phyloP scores from a whole-genome alignment of 1,139 yeast genomes.

The Debaryomycetaceae sp. region DNA sequence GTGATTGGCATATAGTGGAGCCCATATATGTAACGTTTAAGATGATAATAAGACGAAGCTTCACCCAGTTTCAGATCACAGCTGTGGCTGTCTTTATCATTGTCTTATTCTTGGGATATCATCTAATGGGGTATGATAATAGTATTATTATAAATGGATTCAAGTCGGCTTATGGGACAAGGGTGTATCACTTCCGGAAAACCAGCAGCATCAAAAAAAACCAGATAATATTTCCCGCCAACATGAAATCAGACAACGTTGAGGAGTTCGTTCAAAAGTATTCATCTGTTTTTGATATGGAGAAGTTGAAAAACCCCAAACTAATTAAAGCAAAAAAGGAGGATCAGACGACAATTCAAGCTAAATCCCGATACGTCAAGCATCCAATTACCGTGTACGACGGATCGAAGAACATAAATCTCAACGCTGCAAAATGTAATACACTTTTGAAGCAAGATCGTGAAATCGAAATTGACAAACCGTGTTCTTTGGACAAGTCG shows the following conservation, averaged over 20 bases:
- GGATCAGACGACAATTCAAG: background rate
- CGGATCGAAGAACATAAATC: conserved; percentile 13
- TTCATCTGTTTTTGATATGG: conserved; percentile 2
- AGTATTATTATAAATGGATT: conserved; percentile 6
- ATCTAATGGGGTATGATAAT: conserved; percentile 4
- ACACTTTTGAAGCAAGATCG: conserved; percentile 7
- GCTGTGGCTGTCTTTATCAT: conserved; percentile 1
- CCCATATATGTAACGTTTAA: background rate
- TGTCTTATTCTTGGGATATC: conserved; percentile 2
- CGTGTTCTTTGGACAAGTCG: conserved; percentile 18
- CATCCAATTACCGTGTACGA: conserved; percentile 17
- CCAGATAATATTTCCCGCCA: conserved; percentile 17
- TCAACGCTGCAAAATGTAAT: conserved; percentile 16
- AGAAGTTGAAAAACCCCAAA: conserved; percentile 1
- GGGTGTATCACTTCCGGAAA: conserved; percentile 6
- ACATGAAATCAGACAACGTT: conserved; percentile 7
- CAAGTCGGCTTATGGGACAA: conserved; percentile 9
- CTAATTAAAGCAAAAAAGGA: conserved; percentile 1
- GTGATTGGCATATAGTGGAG: too few species aligned
- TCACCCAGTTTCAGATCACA: background rate
- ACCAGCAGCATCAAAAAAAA: conserved; percentile 12
- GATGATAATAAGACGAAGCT: background rate
- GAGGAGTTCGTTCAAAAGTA: conserved; percentile 8
- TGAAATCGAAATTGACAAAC: conserved; percentile 15
- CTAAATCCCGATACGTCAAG: conserved; percentile 9